Base-by-base conservation (phyloP, 2,329 filamentous ascomycete genomes). In the Alternaria hordeiaustralica region DNA sequence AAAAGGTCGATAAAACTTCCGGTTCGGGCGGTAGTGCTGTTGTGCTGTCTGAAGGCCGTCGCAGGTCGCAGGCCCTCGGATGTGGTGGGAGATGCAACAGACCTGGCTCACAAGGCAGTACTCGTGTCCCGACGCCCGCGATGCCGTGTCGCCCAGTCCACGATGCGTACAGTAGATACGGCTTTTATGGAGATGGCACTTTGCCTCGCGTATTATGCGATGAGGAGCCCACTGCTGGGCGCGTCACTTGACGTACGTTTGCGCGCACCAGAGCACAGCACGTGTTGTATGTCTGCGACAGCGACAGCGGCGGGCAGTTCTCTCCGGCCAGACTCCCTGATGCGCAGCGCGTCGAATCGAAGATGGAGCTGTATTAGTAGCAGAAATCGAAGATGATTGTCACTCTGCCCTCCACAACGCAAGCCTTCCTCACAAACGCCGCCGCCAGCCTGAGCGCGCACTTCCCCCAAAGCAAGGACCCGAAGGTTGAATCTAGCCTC, bases 161-260 rank as follows among this genome's bases (percentile, higher is more conserved):
- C 71, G 72, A 70, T 69, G 57, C 62, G 74, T 66, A 41, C 36
- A 41, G 36, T 41, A 69, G 69, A 62, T 72, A 71, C 72, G 69
- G 70, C 68, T 70, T 75, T 67, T 69, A 73, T 66, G 60, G 71
- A 69, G 66, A 65, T 60, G 73, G 70, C 75, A 77, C 74, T 69
- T 67, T 58, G 69, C 73, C 70, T 75, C 67, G 72, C 70, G 72
- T 71, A 70, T 75, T 76, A 76, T 72, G 75, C 71, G 68, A 73
- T 67, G 70, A 67, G 54, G 62, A 68, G 67, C 72, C 74, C 75
- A 74, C 75, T 71, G 74, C 63, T 66, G 75, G 70, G 72, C 72
- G 72, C 72, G 72, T 78, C 77, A 79, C 77, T 78, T 68, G 76
- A 75, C 75, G 72, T 66, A 75, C 74, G 72, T 66, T 70, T 72